Percentiles rank a stretch among this genome's conserved stretches.
phyloP scores from a whole-genome alignment of 805 yeast species.

The Tetrapisispora phaffii region DNA sequence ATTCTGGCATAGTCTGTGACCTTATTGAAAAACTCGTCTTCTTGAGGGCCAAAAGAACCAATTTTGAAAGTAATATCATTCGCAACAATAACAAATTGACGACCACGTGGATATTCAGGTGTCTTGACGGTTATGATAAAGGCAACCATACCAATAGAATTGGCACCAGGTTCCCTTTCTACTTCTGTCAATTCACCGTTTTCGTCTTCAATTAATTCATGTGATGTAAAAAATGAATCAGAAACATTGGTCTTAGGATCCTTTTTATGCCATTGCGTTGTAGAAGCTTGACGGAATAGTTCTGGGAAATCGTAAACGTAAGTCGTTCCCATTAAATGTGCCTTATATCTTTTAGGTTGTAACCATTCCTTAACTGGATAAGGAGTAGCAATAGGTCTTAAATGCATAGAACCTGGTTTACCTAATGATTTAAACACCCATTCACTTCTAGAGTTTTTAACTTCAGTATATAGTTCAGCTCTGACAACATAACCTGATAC shows the following conservation, averaged over 20 bases:
- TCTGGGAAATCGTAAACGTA: conserved; percentile 99
- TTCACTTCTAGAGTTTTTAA: conserved; percentile 83
- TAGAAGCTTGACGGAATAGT: conserved; percentile 85
- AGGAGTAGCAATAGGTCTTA: conserved; percentile 90
- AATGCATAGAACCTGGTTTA: conserved; percentile 92
- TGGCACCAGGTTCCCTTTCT: conserved; percentile 92
- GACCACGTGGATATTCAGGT: conserved; percentile 94
- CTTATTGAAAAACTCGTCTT: conserved; percentile 82
- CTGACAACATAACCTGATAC: conserved; percentile 96
- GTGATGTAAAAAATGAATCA: conserved; percentile 65
- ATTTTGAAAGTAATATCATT: conserved; percentile 96
- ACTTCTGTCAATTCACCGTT: conserved; percentile 72
- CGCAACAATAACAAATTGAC: conserved; percentile 86
- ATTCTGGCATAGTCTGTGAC: conserved; percentile 87
- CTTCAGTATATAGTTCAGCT: conserved; percentile 90
- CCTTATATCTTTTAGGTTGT: conserved; percentile 97
- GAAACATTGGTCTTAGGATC: conserved; percentile 40
- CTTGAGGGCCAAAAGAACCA: conserved; percentile 97
- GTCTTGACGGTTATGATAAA: conserved; percentile 86
- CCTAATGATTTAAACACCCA: conserved; percentile 97
- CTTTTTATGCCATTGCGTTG: conserved; percentile 71
- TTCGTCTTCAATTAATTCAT: conserved; percentile 81
- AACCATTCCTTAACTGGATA: conserved; percentile 96
- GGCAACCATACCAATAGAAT: conserved; percentile 95
- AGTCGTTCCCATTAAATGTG: conserved; percentile 96